phyloP scores from a whole-genome alignment of 225 moss, liverwort and hornwort species.

The Sphagnum tenellum region DNA sequence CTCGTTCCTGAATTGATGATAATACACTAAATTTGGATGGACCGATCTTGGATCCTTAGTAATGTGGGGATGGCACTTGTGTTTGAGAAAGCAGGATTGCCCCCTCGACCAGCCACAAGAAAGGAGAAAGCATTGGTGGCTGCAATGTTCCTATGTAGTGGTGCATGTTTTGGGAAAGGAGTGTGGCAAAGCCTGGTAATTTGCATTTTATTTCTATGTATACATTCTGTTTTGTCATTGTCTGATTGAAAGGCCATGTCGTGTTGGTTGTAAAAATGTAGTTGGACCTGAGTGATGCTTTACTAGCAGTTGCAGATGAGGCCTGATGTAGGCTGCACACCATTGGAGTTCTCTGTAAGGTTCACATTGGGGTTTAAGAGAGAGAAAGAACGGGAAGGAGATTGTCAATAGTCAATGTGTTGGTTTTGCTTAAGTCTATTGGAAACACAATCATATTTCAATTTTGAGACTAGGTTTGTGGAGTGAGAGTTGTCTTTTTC shows the following conservation, averaged over 20 bases:
- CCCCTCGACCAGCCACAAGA: conserved; percentile 17
- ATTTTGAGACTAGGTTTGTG: background rate
- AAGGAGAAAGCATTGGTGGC: conserved; percentile 43
- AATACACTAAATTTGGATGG: no score
- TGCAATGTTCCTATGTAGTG: conserved; percentile 25
- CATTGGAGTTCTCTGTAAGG: no score
- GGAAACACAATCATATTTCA: background rate
- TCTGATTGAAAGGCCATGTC: background rate
- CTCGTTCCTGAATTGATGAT: no score
- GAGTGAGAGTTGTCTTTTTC: no score
- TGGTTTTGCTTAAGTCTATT: background rate
- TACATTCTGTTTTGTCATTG: background rate
- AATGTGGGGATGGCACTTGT: background rate
- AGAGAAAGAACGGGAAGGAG: no score
- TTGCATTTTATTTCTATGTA: background rate
- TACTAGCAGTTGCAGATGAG: no score
- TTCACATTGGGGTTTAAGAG: no score
- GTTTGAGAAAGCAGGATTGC: conserved; percentile 7
- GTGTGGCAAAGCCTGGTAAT: conserved; percentile 49
- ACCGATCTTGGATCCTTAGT: no score
- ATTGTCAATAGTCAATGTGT: no score
- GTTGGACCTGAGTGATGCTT: background rate
- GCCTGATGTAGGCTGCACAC: no score
- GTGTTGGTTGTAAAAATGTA: background rate
- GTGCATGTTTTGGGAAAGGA: conserved; percentile 37